phyloP scores from a whole-genome alignment of 2,329 filamentous ascomycete genomes.

The Dactylellina sp. region DNA sequence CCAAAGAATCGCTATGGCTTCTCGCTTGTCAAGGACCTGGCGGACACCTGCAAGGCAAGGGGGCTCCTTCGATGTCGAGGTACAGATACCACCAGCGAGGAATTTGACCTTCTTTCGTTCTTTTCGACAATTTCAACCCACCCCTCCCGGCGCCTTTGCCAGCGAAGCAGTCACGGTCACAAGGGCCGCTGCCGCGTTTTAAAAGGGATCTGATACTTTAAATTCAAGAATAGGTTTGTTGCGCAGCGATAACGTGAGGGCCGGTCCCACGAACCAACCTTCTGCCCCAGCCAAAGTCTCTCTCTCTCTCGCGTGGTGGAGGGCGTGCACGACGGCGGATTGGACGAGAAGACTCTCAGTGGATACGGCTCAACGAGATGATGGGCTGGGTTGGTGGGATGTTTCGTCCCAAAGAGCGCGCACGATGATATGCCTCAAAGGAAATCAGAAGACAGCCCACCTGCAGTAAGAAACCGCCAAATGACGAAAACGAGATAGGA shows the following conservation, averaged over 20 bases:
- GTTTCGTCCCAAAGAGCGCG: constrained; percentile 54
- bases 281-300: constrained; percentile 25
- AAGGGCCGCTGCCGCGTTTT: constrained; percentile 57
- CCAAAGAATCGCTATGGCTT: constrained; percentile 38
- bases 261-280: constrained; percentile 31
- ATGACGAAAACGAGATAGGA: constrained; percentile 42
- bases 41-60: constrained; percentile 53
- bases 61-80: constrained; percentile 49
- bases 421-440: constrained; percentile 44
- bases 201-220: constrained; percentile 57
- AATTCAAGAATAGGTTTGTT: constrained; percentile 57
- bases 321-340: constrained; percentile 53
- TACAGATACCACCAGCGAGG: constrained; percentile 42
- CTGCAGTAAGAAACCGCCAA: constrained; percentile 28
- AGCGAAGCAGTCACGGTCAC: constrained; percentile 57
- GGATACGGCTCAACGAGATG: constrained; percentile 39
- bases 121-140: constrained; percentile 5
- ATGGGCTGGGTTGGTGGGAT: constrained; percentile 46
- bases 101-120: constrained; percentile 10
- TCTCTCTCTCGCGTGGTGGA: constrained; percentile 49
- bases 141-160: constrained; percentile 53
- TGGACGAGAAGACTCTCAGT: constrained; percentile 45
- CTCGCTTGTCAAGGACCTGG: constrained; percentile 49
- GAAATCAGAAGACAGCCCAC: constrained; percentile 51
- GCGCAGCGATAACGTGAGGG: constrained; percentile 57